Conservation (phyloP, 176 grass and related monocot genomes). For the Aechmea fasciata region DNA sequence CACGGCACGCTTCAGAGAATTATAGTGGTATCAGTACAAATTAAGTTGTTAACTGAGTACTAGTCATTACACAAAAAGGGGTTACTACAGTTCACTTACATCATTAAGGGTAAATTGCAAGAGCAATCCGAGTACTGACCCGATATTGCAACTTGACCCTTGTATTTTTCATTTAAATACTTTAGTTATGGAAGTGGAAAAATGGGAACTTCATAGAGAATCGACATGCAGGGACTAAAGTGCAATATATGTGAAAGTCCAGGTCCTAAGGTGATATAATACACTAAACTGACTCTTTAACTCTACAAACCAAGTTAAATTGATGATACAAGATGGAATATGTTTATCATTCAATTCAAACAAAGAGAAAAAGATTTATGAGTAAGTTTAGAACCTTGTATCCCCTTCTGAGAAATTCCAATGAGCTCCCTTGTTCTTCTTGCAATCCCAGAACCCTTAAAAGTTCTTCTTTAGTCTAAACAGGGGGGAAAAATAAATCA, state of each 20-base stretch:
- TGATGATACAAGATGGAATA: not conserved
- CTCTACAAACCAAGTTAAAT: not conserved
- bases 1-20: not conserved
- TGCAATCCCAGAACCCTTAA: slow-evolving; percentile 84
- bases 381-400: slow-evolving; percentile 48
- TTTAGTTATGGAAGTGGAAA: too few species aligned
- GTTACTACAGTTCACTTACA: too few species aligned
- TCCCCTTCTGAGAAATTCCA: slow-evolving; percentile 93
- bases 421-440: slow-evolving; percentile 85
- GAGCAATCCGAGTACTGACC: too few species aligned
- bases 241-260: too few species aligned
- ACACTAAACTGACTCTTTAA: too few species aligned
- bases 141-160: too few species aligned
- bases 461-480: slow-evolving; percentile 85
- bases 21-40: not conserved
- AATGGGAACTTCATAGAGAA: too few species aligned
- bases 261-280: too few species aligned
- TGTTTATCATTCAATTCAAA: too few species aligned
- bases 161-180: not conserved
- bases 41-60: not conserved
- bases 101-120: too few species aligned
- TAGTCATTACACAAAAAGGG: not conserved
- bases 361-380: not conserved
- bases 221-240: too few species aligned
- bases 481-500: not conserved